Conservation (phyloP, 495 filamentous ascomycete species). For the Apodospora peruviana region DNA sequence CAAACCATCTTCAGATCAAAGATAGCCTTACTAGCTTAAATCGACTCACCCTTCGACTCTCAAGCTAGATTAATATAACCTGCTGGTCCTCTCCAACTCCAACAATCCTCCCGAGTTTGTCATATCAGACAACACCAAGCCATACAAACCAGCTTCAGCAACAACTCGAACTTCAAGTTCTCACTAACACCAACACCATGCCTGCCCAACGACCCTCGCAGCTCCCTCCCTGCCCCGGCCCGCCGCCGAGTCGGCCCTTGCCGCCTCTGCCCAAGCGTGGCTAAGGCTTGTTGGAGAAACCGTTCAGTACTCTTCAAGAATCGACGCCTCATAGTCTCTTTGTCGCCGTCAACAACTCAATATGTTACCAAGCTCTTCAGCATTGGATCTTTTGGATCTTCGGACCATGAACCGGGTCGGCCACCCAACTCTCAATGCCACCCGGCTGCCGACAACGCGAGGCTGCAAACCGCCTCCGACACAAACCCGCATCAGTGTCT, state of each 20-base stretch:
- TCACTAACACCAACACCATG: conserved; percentile 41
- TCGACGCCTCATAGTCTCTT: conserved; percentile 11
- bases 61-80: not conserved
- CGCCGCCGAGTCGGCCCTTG: conserved; percentile 76
- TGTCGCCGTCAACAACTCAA: conserved; percentile 10
- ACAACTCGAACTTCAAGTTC: not conserved
- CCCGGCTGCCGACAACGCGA: conserved; percentile 12
- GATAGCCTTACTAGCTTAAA: conserved; percentile 9
- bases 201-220: conserved; percentile 62
- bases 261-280: conserved; percentile 73
- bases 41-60: not conserved
- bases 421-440: conserved; percentile 3
- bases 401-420: conserved; percentile 12
- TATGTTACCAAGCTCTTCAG: conserved; percentile 11
- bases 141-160: not conserved
- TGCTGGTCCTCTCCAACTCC: not conserved
- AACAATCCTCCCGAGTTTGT: not conserved
- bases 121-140: not conserved
- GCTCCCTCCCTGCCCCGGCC: conserved; percentile 80
- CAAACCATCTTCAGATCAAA: conserved; percentile 26
- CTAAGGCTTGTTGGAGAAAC: conserved; percentile 15
- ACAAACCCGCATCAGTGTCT: conserved; percentile 7
- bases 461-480: conserved; percentile 10
- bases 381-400: too few relatives aligned
- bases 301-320: conserved; percentile 5